phyloP scores from a whole-genome alignment of 176 grass and related monocot genomes.

The Avena eriantha region DNA sequence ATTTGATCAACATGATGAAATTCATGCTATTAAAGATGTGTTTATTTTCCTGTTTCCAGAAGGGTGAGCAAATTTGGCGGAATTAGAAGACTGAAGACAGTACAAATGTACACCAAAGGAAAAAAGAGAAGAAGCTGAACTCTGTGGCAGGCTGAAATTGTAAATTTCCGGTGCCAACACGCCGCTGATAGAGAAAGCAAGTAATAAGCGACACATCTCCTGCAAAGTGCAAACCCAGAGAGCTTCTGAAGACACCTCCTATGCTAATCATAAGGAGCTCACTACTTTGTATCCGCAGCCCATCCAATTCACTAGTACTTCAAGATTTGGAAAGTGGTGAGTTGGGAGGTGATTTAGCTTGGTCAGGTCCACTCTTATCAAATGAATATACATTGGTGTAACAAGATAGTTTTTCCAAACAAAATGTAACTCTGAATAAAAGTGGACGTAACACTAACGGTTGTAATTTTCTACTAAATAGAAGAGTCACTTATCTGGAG shows the following conservation, averaged over 20 bases:
- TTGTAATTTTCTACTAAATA: not conserved
- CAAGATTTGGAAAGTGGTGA: slow-evolving; percentile 4
- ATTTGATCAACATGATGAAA: not conserved
- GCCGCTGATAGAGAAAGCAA: not conserved
- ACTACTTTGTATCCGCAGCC: not conserved
- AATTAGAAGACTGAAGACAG: not conserved
- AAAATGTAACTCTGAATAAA: not conserved
- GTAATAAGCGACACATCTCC: not conserved
- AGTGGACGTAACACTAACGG: not conserved
- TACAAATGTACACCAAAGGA: not conserved
- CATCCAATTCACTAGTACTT: not conserved
- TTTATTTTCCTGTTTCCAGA: not conserved
- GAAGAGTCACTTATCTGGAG: not conserved
- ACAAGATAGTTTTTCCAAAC: not conserved
- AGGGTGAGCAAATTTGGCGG: not conserved
- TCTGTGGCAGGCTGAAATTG: not conserved
- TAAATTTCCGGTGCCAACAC: not conserved
- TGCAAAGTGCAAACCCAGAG: too few relatives aligned
- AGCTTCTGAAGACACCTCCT: not conserved
- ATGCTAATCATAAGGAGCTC: slow-evolving; percentile 12
- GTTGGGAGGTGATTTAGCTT: not conserved
- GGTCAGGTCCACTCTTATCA: not conserved
- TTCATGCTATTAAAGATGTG: not conserved
- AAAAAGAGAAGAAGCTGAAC: not conserved
- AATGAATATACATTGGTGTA: not conserved